Evolutionary conservation across 768 basidiomycete genomes (phyloP).

Genomic region (Neoboletus subvelutipes): DNA sequence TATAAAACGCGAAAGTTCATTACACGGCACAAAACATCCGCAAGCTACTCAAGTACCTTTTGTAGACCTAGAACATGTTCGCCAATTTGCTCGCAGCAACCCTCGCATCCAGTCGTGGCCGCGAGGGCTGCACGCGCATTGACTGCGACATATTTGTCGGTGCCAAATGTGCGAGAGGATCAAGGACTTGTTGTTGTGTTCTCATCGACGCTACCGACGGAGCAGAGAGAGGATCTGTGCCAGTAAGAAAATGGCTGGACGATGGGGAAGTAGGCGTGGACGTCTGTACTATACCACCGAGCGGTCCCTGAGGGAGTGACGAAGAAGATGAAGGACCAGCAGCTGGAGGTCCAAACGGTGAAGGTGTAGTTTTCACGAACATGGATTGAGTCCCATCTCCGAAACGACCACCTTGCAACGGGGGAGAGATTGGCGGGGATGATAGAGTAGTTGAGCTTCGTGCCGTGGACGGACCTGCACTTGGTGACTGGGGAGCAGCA

Average conservation of each 20-base stretch:
- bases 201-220: constrained; percentile 7
- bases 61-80: constrained; percentile 69
- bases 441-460: constrained; percentile 19
- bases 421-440: constrained; percentile 38
- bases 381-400: constrained; percentile 79
- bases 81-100: constrained; percentile 89
- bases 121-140: constrained; percentile 67
- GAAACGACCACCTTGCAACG: constrained; percentile 63
- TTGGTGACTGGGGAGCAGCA: constrained; percentile 48
- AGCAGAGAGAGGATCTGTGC: constrained; percentile 14
- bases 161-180: constrained; percentile 62
- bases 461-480: constrained; percentile 52
- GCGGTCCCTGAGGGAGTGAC: constrained; percentile 25
- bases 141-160: constrained; percentile 71
- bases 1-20: constrained; percentile 9
- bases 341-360: constrained; percentile 36
- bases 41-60: not conserved
- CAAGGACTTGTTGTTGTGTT: constrained; percentile 39
- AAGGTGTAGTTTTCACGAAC: constrained; percentile 58
- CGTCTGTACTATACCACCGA: constrained; percentile 9
- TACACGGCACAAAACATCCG: constrained; percentile 5
- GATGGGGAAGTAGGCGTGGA: constrained; percentile 3
- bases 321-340: constrained; percentile 38
- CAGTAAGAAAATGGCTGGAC: constrained; percentile 20
- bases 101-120: constrained; percentile 77